A percentile compares a stretch with the other conserved stretches of the same genome.
Conservation (phyloP, 2,329 filamentous ascomycete genomes). For the Apiospora kogelbergensis region DNA sequence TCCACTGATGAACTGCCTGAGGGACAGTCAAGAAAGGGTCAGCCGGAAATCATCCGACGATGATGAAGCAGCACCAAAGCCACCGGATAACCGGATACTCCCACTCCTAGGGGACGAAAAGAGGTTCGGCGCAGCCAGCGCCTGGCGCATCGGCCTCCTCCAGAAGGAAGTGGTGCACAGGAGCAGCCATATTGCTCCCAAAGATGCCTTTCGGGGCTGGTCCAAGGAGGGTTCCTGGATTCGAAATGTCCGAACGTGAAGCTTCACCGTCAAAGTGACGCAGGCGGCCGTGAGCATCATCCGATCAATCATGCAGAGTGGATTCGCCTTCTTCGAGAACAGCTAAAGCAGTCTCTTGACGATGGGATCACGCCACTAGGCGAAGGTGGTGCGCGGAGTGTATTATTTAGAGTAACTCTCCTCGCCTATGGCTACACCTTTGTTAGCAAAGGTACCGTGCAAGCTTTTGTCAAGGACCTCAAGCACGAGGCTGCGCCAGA, state of each 20-base stretch:
- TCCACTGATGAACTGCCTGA: conserved; percentile 3
- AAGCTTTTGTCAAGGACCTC: conserved; percentile 33
- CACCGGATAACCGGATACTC: conserved; percentile 10
- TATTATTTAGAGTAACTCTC: conserved; percentile 43
- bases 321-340: conserved; percentile 33
- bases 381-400: conserved; percentile 34
- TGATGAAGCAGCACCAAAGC: conserved; percentile 7
- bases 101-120: conserved; percentile 15
- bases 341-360: conserved; percentile 31
- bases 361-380: conserved; percentile 29
- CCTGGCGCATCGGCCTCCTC: neutral
- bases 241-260: conserved; percentile 19
- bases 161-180: conserved; percentile 1
- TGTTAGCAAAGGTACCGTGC: conserved; percentile 39
- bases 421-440: no score
- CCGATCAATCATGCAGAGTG: conserved; percentile 26
- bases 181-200: conserved; percentile 9
- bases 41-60: conserved; percentile 15
- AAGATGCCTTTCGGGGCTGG: neutral
- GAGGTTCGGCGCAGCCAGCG: conserved; percentile 20
- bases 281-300: conserved; percentile 21
- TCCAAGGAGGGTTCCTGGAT: neutral
- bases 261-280: conserved; percentile 28
- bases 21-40: neutral
- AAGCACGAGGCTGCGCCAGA: conserved; percentile 30